Conservation (phyloP, 2,329 filamentous ascomycete species). For the Parasarocladium wereldwijsianum region DNA sequence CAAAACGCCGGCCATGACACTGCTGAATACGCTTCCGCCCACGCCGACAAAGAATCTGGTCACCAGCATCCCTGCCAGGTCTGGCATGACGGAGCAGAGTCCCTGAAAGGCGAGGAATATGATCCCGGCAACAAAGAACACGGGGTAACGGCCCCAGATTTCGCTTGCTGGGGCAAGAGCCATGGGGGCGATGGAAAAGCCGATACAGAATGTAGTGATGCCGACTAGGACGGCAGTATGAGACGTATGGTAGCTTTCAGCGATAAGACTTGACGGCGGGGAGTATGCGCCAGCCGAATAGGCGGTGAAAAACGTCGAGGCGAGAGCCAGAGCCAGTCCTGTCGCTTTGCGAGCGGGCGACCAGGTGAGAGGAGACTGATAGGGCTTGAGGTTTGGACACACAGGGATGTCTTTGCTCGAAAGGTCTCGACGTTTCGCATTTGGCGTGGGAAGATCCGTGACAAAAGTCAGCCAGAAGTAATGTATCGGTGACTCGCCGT, state of each 20-base stretch:
- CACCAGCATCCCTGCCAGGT: constrained; percentile 59
- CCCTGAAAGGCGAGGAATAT: constrained; percentile 59
- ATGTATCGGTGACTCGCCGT: constrained; percentile 15
- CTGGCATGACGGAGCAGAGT: constrained; percentile 55
- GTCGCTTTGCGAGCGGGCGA: constrained; percentile 51
- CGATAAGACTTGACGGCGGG: constrained; percentile 52
- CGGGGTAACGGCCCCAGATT: constrained; percentile 72
- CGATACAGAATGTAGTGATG: constrained; percentile 68
- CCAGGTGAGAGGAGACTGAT: constrained; percentile 61
- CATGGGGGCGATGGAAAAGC: constrained; percentile 78
- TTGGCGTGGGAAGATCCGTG: constrained; percentile 19
- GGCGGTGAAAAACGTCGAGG: constrained; percentile 62
- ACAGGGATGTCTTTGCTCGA: constrained; percentile 28
- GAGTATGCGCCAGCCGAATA: constrained; percentile 73
- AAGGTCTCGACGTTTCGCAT: constrained; percentile 1
- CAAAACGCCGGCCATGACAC: constrained; percentile 85
- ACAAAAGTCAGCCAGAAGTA: constrained; percentile 26
- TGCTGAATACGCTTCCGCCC: constrained; percentile 67
- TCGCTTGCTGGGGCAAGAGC: constrained; percentile 76
- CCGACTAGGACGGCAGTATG: constrained; percentile 54
- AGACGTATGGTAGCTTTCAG: constrained; percentile 48
- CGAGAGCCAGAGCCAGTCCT: constrained; percentile 59
- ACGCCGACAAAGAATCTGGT: constrained; percentile 63
- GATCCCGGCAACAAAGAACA: constrained; percentile 61
- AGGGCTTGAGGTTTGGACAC: constrained; percentile 51